Base-by-base conservation (phyloP, 1,284 basidiomycete genomes). In the Rugosomyces carneus region DNA sequence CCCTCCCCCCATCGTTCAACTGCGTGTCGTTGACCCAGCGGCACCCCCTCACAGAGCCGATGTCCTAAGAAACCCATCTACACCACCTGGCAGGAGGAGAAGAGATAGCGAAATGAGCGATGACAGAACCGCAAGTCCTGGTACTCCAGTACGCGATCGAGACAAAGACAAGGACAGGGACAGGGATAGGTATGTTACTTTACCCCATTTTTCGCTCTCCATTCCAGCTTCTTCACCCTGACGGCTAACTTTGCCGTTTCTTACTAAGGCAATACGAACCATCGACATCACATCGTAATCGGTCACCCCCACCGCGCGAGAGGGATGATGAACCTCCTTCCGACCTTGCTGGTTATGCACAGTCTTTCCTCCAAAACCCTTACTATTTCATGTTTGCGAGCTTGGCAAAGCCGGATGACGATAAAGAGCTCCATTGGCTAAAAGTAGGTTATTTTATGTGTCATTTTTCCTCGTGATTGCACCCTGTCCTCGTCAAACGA, bases 341-440 rank as follows among this genome's bases (percentile, higher is more conserved):
- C 51, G 54, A 70, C 50, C 47, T 60, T 16, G 57, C 60, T 5
- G 60, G 60, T 15, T 71, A 72, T 47, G 69, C 71, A 1, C 68
- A 70, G 53, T 65, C 72, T 20, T 89, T 81, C 61, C 72, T 89
- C 11, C 86, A 95, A 67, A 93, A 90, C 54, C 92, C 92, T 0
- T 93, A 93, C 63, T 93, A 93, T 62, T 95, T 96, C 66, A 92
- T 93, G 80, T 95, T 92, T 57, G 92, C 92, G 4, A 84, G 81
- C 53, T 75, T 95, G 18, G 88, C 90, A 0, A 85, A 89, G 54
- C 88, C 89, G 0, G 89, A 93, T 54, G 82, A 88, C 51, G 91
- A 95, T 56, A 78, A 88, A n/a, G 94, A 97, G 65, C 67, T 97
- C 29, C 93, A 95, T 61, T 85, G 93, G 74, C 75, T 94, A 43